Base-by-base conservation (phyloP, 306 rosid genomes). In the Cyclanthera cordifolia region DNA sequence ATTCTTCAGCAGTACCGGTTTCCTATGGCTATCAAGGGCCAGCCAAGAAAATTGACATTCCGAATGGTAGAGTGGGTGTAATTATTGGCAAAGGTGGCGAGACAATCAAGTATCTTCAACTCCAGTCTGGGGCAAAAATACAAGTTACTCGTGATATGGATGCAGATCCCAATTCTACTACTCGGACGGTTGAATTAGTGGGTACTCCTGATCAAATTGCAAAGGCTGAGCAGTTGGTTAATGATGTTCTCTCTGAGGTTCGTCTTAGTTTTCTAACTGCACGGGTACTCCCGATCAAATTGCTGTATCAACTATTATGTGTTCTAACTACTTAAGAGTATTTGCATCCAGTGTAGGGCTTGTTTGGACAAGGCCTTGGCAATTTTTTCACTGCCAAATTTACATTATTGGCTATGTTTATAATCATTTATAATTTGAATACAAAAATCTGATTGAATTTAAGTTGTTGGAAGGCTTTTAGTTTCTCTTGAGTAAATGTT, bases 51-150 rank as follows among this genome's bases (percentile, higher is more conserved):
- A 94, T 94, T 8, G 97, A 88, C 1, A 77, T 90, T 59, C 99
- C 99, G 0, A 94, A 90, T 73, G 99, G 96, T 8, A 88, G 97
- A 76, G 97, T 94, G 15, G 99, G 99, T 65, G 97, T 94, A 6
- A 90, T 94, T 65, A 90, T 94, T 75, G 99, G 99, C 28, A 94
- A 94, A 79, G 89, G 87, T 5, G 99, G 99, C 19, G 99, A 94
- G 76, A 94, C 99, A 28, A 94, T 94, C 67, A 94, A 94, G 84
- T 88, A 86, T 79, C 97, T 94, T 47, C 99, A 94, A 73, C 65
- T 80, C 67, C 97, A 90, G 70, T 94, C 99, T 60, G 99, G 97
- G 2, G 99, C 99, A 4, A 90, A 90, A 84, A 94, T 94, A 64
- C 99, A 94, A 58, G 91, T 94, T 74, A 94, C 99, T 6, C 87